Evolutionary conservation across 257 asterid genomes (phyloP), one percentile per base, ranked within the genome.

Genomic region (Mentha longifolia): DNA sequence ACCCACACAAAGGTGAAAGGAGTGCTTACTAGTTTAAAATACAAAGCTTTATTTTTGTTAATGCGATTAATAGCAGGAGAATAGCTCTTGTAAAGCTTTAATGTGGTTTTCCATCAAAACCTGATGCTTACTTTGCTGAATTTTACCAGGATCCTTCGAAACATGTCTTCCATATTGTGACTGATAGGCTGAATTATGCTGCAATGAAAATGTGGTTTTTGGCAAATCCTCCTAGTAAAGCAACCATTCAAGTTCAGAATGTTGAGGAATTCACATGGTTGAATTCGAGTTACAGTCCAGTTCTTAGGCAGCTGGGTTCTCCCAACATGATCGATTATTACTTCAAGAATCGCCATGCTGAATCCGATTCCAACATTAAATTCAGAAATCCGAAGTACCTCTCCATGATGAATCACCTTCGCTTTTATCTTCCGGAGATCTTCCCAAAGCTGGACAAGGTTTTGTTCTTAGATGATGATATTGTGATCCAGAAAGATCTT

Each of bases 121-220:
- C 59, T 45, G 68, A 69, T 42, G 67, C 13, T 57, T 45, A 77
- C 65, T 22, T 58, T 35, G 25, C 52, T 75, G 47, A 56, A 25
- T 37, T 42, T 66, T 63, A 70, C 47, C 92, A 93, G 98, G 86
- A 91, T 67, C 79, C 95, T 39, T 82, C 87, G 42, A 82, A 76
- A 69, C 97, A 92, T 28, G 96, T 92, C 54, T 92, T 92, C 85
- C 98, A 92, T 74, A 72, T 92, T 6, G 98, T 92, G 52, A 90
- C 98, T 5, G 97, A 93, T 71, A 85, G 85, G 89, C 94, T 91
- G 62, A 93, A 93, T 65, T 91, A 78, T 49, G 98, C 96, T 70
- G 92, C 98, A 56, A 93, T 93, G 98, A 87, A 68, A 67, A 93
- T 93, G 98, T 93, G 98, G 98, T 93, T 93, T 77, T 67, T 93